Evolutionary conservation across 306 rosid genomes (phyloP).

Genomic region (Gastrolobium bilobum): DNA sequence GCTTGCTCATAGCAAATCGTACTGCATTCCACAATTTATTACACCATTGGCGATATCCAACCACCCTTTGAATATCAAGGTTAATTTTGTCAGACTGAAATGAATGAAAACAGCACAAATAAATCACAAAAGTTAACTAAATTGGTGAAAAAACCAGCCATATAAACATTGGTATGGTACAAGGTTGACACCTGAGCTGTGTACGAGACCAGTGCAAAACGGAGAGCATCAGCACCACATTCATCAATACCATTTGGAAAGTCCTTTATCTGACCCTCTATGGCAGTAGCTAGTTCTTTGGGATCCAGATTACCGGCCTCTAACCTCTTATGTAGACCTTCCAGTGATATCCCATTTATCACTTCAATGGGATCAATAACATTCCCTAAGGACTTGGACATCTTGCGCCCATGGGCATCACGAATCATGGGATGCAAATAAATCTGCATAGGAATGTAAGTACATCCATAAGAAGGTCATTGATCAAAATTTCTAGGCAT

Average conservation of each 20-base stretch:
- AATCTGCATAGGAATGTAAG: conserved; percentile 63
- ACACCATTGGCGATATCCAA: conserved; percentile 87
- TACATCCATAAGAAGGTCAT: conserved; percentile 30
- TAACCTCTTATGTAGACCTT: conserved; percentile 86
- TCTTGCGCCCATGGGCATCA: conserved; percentile 99
- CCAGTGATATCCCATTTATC: conserved; percentile 80
- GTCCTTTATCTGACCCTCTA: conserved; percentile 89
- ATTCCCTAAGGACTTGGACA: conserved; percentile 98
- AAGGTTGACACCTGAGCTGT: conserved; percentile 76
- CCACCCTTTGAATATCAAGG: conserved; percentile 84
- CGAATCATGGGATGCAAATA: conserved; percentile 99
- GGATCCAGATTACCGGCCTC: conserved; percentile 91
- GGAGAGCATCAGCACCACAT: conserved; percentile 94
- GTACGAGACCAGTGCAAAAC: conserved; percentile 82
- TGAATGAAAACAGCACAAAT: neutral
- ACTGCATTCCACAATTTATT: conserved; percentile 85
- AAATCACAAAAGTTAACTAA: neutral
- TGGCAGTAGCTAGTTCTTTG: conserved; percentile 76
- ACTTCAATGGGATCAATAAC: conserved; percentile 97
- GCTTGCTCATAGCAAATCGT: conserved; percentile 80
- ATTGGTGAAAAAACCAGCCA: neutral
- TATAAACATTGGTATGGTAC: neutral
- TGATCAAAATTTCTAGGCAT: conserved; percentile 27
- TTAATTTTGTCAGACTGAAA: conserved; percentile 86
- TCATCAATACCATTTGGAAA: conserved; percentile 92